Base-by-base conservation (phyloP, 1,284 basidiomycete species). In the Cryptococcus sp. region DNA sequence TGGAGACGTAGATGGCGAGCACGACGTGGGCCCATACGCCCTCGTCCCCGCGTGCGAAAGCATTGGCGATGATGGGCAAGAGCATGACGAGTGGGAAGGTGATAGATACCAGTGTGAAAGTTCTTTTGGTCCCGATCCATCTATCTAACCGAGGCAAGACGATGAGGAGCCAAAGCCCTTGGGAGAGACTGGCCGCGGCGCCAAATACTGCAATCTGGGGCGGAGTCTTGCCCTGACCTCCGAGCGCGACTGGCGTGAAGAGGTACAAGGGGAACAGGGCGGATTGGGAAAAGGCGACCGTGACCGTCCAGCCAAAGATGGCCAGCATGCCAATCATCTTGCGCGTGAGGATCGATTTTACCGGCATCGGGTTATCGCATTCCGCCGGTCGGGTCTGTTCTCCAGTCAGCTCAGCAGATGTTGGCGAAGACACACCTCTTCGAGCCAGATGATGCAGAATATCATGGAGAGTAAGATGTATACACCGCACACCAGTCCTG, bases 81-180 rank as follows among this genome's bases (percentile, higher is more conserved):
- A 60, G 35, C 56, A 67, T 64, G 47, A 60, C 57, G 10, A 68
- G 10, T 5, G 64, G 65, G 58, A 61, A 69, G 13, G 40, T 35
- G 3, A 55, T 45, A 0, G 68, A 57, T 27, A 63, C 58, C 8
- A 59, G 31, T 22, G 56, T 58, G 40, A 69, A 62, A 4, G 69
- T 55, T 27, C 47, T 61, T 17, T 62, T 57, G 19, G 68, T 70
- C 11, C 70, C 70, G 15, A 71, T 45, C 45, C 62, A 49, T 23
- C 48, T 49, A 47, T 68, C 65, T 22, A 72, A 54, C 39, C 56
- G 46, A 3, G 70, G 70, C 57, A 72, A 64, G 47, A 59, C 55
- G 46, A 72, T 16, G 2, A 71, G 61, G 23, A 68, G 57, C 70
- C 70, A 72, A 22, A 72, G 44, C 6, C 64, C 65, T 50, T 72